phyloP scores from a whole-genome alignment of 1,284 basidiomycete genomes.

The Rhizoctonia solani region DNA sequence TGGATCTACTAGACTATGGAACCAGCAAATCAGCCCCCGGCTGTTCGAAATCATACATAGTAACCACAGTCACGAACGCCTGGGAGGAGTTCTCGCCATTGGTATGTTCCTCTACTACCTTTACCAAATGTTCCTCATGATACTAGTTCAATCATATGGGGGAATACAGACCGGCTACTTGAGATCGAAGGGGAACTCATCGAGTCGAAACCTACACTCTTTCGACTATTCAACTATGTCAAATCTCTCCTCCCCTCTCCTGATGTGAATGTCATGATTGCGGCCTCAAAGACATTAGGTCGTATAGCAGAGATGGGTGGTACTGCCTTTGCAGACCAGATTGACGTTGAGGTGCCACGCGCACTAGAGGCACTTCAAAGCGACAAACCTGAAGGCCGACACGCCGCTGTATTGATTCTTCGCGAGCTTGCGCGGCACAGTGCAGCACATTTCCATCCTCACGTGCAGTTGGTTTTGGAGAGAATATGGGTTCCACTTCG shows the following conservation, averaged over 20 bases:
- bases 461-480: conserved; percentile 85
- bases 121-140: conserved; percentile 37
- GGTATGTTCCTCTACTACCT: conserved; percentile 52
- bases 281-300: conserved; percentile 83
- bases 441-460: conserved; percentile 82
- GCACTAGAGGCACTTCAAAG: conserved; percentile 77
- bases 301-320: conserved; percentile 82
- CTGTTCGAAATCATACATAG: conserved; percentile 85
- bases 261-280: conserved; percentile 86
- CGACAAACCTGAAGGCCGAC: conserved; percentile 64
- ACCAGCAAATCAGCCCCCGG: conserved; percentile 75
- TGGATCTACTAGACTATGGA: conserved; percentile 76
- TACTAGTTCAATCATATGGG: conserved; percentile 38
- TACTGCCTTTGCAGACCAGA: conserved; percentile 78
- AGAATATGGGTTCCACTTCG: conserved; percentile 88
- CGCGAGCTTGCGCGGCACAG: conserved; percentile 90
- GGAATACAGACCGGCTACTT: conserved; percentile 63
- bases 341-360: conserved; percentile 82
- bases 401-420: conserved; percentile 84
- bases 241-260: conserved; percentile 81
- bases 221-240: conserved; percentile 90
- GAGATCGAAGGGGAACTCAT: conserved; percentile 72
- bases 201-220: conserved; percentile 64
- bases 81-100: conserved; percentile 83
- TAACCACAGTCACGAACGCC: conserved; percentile 70